These are phyloP conservation scores for Botrytis porri DNA, from an alignment of 2,329 filamentous ascomycete species.

Conservation along the genomic window DNA sequence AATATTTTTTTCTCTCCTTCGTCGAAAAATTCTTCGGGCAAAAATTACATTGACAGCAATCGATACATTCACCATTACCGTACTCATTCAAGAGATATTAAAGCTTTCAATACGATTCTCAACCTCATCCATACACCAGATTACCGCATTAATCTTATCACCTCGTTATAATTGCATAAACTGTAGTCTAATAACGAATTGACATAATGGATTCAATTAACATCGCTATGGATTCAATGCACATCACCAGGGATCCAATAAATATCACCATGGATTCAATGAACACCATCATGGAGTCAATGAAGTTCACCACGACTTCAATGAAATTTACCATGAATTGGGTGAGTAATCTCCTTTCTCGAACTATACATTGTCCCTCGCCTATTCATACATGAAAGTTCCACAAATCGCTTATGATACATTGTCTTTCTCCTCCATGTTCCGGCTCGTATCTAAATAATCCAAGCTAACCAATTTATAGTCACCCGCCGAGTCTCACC, in stretches of 20 bases:
- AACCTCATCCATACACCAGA: background rate
- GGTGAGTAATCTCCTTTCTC: background rate
- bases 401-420: background rate
- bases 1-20: background rate
- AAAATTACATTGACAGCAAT: background rate
- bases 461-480: background rate
- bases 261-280: no score
- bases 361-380: background rate
- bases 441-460: background rate
- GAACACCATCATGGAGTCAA: no score
- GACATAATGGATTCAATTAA: background rate
- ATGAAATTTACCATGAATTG: background rate
- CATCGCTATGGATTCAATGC: no score
- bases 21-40: background rate
- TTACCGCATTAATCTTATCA: background rate
- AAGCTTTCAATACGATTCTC: background rate
- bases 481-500: background rate
- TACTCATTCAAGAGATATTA: background rate
- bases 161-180: background rate
- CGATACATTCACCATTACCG: background rate
- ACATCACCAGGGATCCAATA: no score
- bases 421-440: background rate
- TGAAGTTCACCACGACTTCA: no score
- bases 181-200: background rate
- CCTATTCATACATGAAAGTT: background rate